Evolutionary conservation across 148 eudicot genomes (phyloP).

Genomic region (Limonium bicolor): DNA sequence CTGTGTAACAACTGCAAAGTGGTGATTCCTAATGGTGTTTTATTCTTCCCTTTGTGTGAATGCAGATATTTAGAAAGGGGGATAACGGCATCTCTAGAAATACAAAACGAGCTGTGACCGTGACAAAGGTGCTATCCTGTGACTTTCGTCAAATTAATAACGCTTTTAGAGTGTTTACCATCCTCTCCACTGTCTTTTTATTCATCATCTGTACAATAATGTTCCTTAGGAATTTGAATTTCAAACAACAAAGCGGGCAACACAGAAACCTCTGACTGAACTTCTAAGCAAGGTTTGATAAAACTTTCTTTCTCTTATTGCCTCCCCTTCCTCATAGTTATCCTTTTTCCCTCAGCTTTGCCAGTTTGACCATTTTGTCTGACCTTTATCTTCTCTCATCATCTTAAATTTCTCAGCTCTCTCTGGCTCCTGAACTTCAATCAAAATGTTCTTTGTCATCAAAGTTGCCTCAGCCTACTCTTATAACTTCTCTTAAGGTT

Average conservation of each 20-base stretch:
- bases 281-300: conserved; percentile 88
- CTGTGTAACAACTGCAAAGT: not conserved
- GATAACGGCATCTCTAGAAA: conserved; percentile 62
- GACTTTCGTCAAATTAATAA: not conserved
- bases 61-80: conserved; percentile 84
- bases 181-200: not conserved
- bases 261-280: conserved; percentile 51
- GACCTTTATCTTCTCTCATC: too few species aligned
- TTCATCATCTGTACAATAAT: not conserved
- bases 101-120: conserved; percentile 58
- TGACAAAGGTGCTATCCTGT: conserved; percentile 41
- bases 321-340: too few species aligned
- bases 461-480: conserved; percentile 20
- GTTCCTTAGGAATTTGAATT: conserved; percentile 58
- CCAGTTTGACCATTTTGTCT: too few species aligned
- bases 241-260: conserved; percentile 49
- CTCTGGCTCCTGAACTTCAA: conserved; percentile 46
- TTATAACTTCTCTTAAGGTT: conserved; percentile 43
- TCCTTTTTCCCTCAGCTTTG: too few species aligned
- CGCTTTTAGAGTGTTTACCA: not conserved
- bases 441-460: conserved; percentile 19
- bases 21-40: not conserved
- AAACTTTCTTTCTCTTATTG: too few species aligned
- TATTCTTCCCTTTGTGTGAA: not conserved
- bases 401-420: conserved; percentile 73